These are phyloP conservation scores for Cryptococcus depauperatus DNA, from an alignment of 1,284 basidiomycete genomes.

Conservation along the genomic window DNA sequence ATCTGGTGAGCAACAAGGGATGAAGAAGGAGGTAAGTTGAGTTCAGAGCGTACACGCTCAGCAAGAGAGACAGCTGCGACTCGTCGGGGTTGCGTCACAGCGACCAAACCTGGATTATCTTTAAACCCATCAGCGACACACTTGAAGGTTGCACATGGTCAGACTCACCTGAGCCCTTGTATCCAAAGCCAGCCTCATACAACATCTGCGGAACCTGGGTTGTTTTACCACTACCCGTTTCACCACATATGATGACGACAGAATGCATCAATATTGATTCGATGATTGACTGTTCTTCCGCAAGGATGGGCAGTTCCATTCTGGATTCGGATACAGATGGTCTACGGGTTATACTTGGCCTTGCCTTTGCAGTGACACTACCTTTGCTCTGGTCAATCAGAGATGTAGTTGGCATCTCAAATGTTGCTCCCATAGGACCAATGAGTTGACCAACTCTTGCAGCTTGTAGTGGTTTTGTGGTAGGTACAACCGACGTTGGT, in stretches of 20 bases:
- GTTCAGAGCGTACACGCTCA: conserved; percentile 77
- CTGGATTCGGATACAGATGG: conserved; percentile 69
- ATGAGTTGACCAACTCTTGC: conserved; percentile 28
- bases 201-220: conserved; percentile 94
- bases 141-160: neutral
- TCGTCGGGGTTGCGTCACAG: conserved; percentile 92
- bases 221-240: conserved; percentile 96
- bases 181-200: conserved; percentile 91
- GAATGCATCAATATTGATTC: conserved; percentile 81
- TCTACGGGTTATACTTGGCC: conserved; percentile 61
- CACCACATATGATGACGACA: conserved; percentile 65
- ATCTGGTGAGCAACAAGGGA: conserved; percentile 91
- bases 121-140: conserved; percentile 8
- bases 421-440: conserved; percentile 41
- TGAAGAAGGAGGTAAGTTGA: conserved; percentile 59
- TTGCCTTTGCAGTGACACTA: conserved; percentile 37
- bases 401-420: conserved; percentile 36
- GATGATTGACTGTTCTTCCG: conserved; percentile 91
- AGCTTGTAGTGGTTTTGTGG: conserved; percentile 6
- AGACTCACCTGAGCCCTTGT: conserved; percentile 60
- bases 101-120: conserved; percentile 98
- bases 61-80: conserved; percentile 97
- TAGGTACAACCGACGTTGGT: conserved; percentile 1
- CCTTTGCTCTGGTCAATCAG: conserved; percentile 31
- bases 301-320: conserved; percentile 76